Evolutionary conservation across 2,329 filamentous ascomycete species (phyloP), one percentile per base, ranked within the genome.

Genomic region (Capronia americana): DNA sequence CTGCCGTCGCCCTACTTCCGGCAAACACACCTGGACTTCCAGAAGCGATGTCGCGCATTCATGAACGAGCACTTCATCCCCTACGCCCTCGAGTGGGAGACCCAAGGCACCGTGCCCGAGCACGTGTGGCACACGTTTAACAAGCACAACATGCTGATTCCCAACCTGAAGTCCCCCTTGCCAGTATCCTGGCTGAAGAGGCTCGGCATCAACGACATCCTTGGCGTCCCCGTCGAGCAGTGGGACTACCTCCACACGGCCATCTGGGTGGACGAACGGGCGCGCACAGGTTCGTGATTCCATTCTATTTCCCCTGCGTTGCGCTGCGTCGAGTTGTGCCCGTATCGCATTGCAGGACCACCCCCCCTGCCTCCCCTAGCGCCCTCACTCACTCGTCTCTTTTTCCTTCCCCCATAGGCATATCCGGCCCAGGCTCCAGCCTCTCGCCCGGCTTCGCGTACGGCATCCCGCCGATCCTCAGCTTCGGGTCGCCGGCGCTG

Each of bases 1-100:
- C 81, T 92, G 1, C 90, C 90, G 0, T 90, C 88, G 0, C 87
- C 90, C 12, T 90, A 91, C 79, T 91, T 90, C 79, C 88, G 84
- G 24, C 81, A 84, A 1, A 86, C 87, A 2, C 89, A 92, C 74
- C 80, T 82, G 8, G 80, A 79, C 73, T 92, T 88, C 82, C 90
- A 92, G 75, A 86, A 87, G 74, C 85, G 84, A 68, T 88, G 88
- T 74, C 87, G 88, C 50, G 83, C 81, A 4, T 92, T 92, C 74
- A 81, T 90, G 54, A 81, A 84, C 58, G 82, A 90, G 71, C 80
- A 92, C 73, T 79, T 92, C 12, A 79, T 85, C 59, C 80, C 84
- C 32, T 78, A 89, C 72, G 87, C 87, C 0, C 77, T 89, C 41
- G 88, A 92, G 53, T 92, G 89, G 88, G 90, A 93, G 71, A 85